phyloP scores from a whole-genome alignment of 176 grass and related monocot genomes.

The Oryza longistaminata region DNA sequence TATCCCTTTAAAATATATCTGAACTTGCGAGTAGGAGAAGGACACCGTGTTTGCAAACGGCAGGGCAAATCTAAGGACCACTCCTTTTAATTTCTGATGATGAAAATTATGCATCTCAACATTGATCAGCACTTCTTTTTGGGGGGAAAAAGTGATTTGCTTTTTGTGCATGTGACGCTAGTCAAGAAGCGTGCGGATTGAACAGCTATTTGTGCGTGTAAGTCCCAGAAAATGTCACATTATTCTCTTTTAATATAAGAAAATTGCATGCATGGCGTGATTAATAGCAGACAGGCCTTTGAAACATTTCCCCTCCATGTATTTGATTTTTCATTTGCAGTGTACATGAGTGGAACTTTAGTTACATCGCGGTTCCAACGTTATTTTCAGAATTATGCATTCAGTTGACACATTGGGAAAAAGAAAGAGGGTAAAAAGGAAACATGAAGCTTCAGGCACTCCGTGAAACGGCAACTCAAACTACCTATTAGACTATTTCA shows the following conservation, averaged over 20 bases:
- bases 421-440: not conserved
- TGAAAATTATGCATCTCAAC: not conserved
- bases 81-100: not conserved
- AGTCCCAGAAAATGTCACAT: not conserved
- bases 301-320: not conserved
- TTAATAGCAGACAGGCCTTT: constrained; percentile 5
- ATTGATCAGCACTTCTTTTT: not conserved
- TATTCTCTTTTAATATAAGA: not conserved
- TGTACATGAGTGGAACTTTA: constrained; percentile 3
- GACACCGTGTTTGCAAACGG: constrained; percentile 21
- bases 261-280: not conserved
- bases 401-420: not conserved
- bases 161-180: constrained; percentile 12
- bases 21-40: not conserved
- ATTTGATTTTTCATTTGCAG: constrained; percentile 22
- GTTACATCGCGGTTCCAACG: constrained; percentile 25
- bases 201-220: not conserved
- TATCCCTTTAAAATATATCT: not conserved
- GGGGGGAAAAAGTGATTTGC: not conserved
- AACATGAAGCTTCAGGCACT: constrained; percentile 13
- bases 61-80: constrained; percentile 35
- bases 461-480: not conserved
- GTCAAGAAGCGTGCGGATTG: constrained; percentile 13
- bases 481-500: not conserved
- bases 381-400: constrained; percentile 13